These are phyloP conservation scores for Bertia moriformis DNA, from an alignment of 2,329 filamentous ascomycete species.

Conservation along the genomic window DNA sequence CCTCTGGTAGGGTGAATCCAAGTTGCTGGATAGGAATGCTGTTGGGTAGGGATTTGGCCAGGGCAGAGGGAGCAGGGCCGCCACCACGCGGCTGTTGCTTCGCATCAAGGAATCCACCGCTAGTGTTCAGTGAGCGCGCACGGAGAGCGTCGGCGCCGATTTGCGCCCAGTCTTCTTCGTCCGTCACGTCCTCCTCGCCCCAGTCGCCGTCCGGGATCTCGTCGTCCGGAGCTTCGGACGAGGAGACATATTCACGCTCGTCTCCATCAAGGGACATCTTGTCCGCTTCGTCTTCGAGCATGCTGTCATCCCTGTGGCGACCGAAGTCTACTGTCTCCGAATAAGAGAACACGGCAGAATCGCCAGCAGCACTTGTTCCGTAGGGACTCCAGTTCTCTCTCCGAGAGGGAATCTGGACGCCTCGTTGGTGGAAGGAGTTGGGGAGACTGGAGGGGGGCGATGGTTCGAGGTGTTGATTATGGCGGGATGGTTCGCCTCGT, in stretches of 20 bases:
- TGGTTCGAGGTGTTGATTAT: constrained; percentile 20
- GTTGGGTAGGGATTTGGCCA: constrained; percentile 22
- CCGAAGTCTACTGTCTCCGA: constrained; percentile 7
- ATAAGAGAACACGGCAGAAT: constrained; percentile 64
- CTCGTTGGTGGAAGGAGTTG: constrained; percentile 22
- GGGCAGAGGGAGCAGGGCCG: constrained; percentile 13
- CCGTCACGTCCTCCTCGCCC: constrained; percentile 73
- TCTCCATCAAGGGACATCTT: constrained; percentile 83
- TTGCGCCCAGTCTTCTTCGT: constrained; percentile 90
- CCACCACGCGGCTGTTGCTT: constrained; percentile 14
- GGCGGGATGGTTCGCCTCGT: constrained; percentile 43
- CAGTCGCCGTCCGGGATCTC: constrained; percentile 52
- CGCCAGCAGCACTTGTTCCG: constrained; percentile 47
- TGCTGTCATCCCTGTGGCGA: constrained; percentile 49
- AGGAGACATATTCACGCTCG: constrained; percentile 39
- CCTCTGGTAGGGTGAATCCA: constrained; percentile 21
- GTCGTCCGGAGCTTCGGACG: constrained; percentile 60
- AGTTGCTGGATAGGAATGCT: constrained; percentile 15
- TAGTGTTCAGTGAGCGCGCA: constrained; percentile 35
- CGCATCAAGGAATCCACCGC: constrained; percentile 23
- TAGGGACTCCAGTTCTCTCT: constrained; percentile 32
- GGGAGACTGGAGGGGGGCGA: constrained; percentile 29
- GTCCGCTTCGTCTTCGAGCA: constrained; percentile 76
- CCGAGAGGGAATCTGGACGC: constrained; percentile 19
- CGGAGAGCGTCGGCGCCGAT: constrained; percentile 77